Percentiles rank a stretch among this genome's conserved stretches.
phyloP scores from a whole-genome alignment of 1,284 basidiomycete species.

The Phellopilus nigrolimitatus region DNA sequence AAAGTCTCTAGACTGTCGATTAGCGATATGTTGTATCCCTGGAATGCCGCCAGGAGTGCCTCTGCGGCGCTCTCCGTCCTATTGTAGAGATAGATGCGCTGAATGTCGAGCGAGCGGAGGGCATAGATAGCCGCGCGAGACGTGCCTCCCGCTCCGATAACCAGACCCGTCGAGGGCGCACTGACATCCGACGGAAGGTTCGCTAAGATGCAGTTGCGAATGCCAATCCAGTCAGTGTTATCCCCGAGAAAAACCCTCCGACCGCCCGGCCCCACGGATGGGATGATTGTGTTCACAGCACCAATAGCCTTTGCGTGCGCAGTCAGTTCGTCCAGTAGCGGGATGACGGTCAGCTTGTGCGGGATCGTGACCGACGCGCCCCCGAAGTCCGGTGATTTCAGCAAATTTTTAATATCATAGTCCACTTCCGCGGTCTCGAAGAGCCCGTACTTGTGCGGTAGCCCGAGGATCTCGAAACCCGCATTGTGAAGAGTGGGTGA shows the following conservation, averaged over 20 bases:
- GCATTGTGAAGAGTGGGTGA: slow-evolving; percentile 94
- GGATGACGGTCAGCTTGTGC: slow-evolving; percentile 84
- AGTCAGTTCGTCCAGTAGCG: slow-evolving; percentile 72
- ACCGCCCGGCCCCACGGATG: slow-evolving; percentile 40
- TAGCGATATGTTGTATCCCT: slow-evolving; percentile 56
- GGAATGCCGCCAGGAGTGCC: slow-evolving; percentile 64
- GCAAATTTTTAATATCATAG: slow-evolving; percentile 57
- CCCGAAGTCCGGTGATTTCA: slow-evolving; percentile 76
- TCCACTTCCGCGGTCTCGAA: slow-evolving; percentile 71
- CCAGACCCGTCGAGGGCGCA: slow-evolving; percentile 51
- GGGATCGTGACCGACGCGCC: slow-evolving; percentile 97
- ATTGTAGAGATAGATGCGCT: slow-evolving; percentile 81
- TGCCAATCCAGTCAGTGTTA: slow-evolving; percentile 93
- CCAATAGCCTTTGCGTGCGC: slow-evolving; percentile 80
- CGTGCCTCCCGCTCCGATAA: slow-evolving; percentile 92
- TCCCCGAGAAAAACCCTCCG: slow-evolving; percentile 68
- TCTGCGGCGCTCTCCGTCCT: slow-evolving; percentile 73
- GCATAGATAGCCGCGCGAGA: slow-evolving; percentile 91
- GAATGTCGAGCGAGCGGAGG: slow-evolving; percentile 63
- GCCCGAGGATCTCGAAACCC: slow-evolving; percentile 74
- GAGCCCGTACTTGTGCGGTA: slow-evolving; percentile 79
- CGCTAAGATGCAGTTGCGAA: slow-evolving; percentile 53
- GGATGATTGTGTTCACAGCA: slow-evolving; percentile 89
- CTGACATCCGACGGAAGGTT: slow-evolving; percentile 34
- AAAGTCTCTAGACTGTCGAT: slow-evolving; percentile 55